Base-by-base conservation (phyloP, 345 rosid species). In the Gossypium herbaceum region DNA sequence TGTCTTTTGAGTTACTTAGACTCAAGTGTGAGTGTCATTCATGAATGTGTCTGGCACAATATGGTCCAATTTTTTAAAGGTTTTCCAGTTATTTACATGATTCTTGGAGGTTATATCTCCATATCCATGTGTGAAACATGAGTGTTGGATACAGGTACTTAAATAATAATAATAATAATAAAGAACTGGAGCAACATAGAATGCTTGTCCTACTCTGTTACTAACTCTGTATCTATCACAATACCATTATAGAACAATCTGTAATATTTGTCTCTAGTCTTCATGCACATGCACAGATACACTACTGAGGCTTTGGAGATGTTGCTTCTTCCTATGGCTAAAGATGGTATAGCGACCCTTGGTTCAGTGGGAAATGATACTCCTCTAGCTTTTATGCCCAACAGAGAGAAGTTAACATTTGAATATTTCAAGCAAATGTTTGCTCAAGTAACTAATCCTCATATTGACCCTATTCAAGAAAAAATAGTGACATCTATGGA, bases 351-450 rank as follows among this genome's bases (percentile, higher is more conserved):
- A 4, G 99, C 92, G 85, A 94, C 99, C 72, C 98, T 96, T 79
- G 98, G 99, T 80, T 96, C 97, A 29, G 93, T 96, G 97, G 99
- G 98, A 78, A 96, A 96, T 83, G 99, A 96, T 86, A 79, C 99
- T 1, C 97, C 99, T 52, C 83, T 96, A 75, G 99, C 97, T 66
- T 94, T 96, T 24, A 92, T 96, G 98, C 93, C 99, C 55, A 74
- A 88, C 81, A 79, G 95, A 72, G 98, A 96, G 79, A 96, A 96
- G 58, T 85, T 96, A 50, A 82, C 94, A 17, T 96, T 85, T 54
- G 99, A 96, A 87, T 96, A 96, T 81, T 96, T 96, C 86, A 96
- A 93, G 85, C 98, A 96, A 87, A 96, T 96, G 98, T 96, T 96
- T 85, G 99, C 98, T 77, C 98, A 96, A 86, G 99, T 96, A 60